Conservation (phyloP, 768 basidiomycete genomes). For the Boletellus sp. region DNA sequence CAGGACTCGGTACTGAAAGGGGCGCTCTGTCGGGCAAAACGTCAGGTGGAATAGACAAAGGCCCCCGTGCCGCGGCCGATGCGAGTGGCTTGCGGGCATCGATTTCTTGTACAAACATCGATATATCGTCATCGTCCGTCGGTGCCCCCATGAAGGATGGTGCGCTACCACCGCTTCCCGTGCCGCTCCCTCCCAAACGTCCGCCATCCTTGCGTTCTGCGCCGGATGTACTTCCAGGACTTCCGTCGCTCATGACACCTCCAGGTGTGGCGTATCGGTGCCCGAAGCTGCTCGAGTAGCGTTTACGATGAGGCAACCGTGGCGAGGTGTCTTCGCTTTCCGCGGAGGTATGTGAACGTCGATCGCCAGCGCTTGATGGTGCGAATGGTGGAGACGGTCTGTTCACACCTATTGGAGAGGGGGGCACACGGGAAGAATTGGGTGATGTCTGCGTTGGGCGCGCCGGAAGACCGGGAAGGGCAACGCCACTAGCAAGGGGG, state of each 20-base stretch:
- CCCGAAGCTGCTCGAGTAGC: conserved; percentile 78
- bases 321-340: conserved; percentile 34
- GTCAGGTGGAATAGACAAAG: conserved; percentile 1
- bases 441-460: conserved; percentile 38
- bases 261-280: conserved; percentile 55
- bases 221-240: conserved; percentile 16
- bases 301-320: conserved; percentile 40
- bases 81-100: conserved; percentile 63
- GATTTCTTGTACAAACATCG: conserved; percentile 73
- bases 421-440: conserved; percentile 40
- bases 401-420: conserved; percentile 37
- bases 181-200: conserved; percentile 18
- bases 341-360: conserved; percentile 36
- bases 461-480: conserved; percentile 32
- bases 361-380: conserved; percentile 41
- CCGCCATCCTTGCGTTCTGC: conserved; percentile 22
- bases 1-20: conserved; percentile 5
- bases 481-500: conserved; percentile 35
- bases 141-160: conserved; percentile 45
- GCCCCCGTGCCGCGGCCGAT: conserved; percentile 16
- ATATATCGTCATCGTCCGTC: conserved; percentile 75
- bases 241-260: conserved; percentile 39
- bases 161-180: conserved; percentile 12
- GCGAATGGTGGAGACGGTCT: conserved; percentile 39
- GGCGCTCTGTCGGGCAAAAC: background rate